phyloP scores from a whole-genome alignment of 2,329 filamentous ascomycete genomes.

The Rhinocladiella mackenziei region DNA sequence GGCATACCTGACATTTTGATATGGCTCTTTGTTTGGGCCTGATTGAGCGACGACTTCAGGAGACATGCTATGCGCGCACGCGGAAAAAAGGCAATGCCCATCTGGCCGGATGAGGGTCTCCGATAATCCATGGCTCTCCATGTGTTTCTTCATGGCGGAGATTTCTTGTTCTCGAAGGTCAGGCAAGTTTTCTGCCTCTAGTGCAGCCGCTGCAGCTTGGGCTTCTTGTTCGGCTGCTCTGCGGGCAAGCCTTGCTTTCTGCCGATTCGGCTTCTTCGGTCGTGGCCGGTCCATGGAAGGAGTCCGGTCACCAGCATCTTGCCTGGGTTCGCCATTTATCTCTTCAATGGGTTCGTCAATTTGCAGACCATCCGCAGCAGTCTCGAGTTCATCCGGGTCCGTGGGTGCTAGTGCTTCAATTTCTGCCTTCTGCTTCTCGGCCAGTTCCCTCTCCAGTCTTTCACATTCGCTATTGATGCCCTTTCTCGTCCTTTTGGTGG shows the following conservation, averaged over 20 bases:
- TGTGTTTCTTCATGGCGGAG: conserved; percentile 63
- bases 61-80: conserved; percentile 76
- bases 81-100: conserved; percentile 91
- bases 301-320: conserved; percentile 20
- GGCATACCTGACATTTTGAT: conserved; percentile 63
- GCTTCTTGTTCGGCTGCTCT: conserved; percentile 81
- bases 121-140: conserved; percentile 59
- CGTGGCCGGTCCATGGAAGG: conserved; percentile 19
- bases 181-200: conserved; percentile 70
- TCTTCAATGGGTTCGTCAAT: conserved; percentile 32
- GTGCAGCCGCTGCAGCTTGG: conserved; percentile 61
- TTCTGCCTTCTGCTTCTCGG: conserved; percentile 48
- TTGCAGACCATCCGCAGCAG: conserved; percentile 34
- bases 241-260: conserved; percentile 85
- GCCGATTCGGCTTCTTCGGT: conserved; percentile 76
- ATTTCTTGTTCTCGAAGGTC: conserved; percentile 69
- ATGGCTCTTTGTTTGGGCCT: conserved; percentile 42
- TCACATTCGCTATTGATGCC: conserved; percentile 66
- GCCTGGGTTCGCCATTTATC: conserved; percentile 15
- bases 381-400: conserved; percentile 18
- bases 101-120: conserved; percentile 83
- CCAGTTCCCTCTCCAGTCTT: conserved; percentile 53
- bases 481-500: conserved; percentile 74
- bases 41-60: conserved; percentile 17
- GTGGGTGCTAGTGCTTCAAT: conserved; percentile 24